Evolutionary conservation across 2,329 filamentous ascomycete species (phyloP), one percentile per base, ranked within the genome.

Genomic region (Cyclaneusma minus): DNA sequence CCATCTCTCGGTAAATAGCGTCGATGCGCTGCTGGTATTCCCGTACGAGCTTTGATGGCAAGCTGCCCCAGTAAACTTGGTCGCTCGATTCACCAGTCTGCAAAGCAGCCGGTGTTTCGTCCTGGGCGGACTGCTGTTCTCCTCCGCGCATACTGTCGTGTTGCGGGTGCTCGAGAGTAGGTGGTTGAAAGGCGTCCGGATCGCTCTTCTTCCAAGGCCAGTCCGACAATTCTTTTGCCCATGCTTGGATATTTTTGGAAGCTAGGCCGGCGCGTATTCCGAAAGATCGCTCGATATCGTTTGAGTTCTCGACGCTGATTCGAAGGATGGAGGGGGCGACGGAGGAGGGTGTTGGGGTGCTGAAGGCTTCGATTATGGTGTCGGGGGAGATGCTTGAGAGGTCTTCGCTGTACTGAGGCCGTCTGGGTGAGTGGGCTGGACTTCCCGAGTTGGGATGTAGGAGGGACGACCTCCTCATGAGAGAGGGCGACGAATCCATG

Each of bases 11-110:
- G 9, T 59, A 62, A 31, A 95, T 91, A 35, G 79, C 68, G 28
- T 80, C 74, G 8, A 91, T 60, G 20, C 85, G 69, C 30, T 50
- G 55, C 41, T 89, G 79, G 48, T 89, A 85, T 25, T 56, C 55
- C 24, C 63, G 51, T 2, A 91, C 69, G 19, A 78, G 62, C 10
- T 58, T 50, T 3, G 64, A 63, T 1, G 68, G 66, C 18, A 95
- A 53, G 43, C 78, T 78, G 4, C 85, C 85, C 49, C 74, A 67
- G 48, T 76, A 82, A n/a, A n/a, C n/a, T n/a, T n/a, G 3, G 39
- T n/a, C n/a, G n/a, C n/a, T n/a, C n/a, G n/a, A n/a, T 8, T 20
- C 18, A 22, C 56, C 51, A 7, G 30, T 24, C 10, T 41, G 40
- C 12, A 41, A 36, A 11, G 49, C 44, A 7, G 53, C 42, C 13